A percentile compares a stretch with the other conserved stretches of the same genome.
Evolutionary conservation across 139 green algal species (phyloP).

Genomic region (Marvania coccoides): DNA sequence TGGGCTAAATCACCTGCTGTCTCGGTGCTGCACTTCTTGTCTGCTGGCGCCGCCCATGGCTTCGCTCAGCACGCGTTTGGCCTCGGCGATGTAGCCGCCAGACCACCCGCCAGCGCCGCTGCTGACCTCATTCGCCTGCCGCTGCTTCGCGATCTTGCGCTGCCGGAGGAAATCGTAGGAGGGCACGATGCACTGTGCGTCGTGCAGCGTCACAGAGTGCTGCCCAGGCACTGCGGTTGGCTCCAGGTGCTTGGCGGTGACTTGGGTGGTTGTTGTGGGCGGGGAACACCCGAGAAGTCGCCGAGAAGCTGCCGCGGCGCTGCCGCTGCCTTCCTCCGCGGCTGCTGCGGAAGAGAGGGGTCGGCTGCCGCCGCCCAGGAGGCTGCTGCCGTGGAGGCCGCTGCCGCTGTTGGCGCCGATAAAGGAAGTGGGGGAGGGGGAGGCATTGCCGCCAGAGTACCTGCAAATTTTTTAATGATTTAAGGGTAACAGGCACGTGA

Average conservation of each 20-base stretch:
- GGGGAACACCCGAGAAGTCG: too few species aligned
- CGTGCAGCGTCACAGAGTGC: slow-evolving; percentile 16
- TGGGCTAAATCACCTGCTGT: background rate
- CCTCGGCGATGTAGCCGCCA: slow-evolving; percentile 30
- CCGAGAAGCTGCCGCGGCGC: background rate
- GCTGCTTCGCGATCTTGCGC: background rate
- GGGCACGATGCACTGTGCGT: slow-evolving; percentile 12
- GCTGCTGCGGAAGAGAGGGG: background rate
- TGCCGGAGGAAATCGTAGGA: slow-evolving; percentile 10
- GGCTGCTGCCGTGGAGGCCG: background rate
- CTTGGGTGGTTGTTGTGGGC: too few species aligned
- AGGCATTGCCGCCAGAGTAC: background rate
- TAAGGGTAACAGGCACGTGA: background rate
- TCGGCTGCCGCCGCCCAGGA: background rate
- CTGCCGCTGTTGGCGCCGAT: too few species aligned
- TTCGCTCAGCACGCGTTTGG: slow-evolving; percentile 24
- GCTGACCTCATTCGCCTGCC: background rate
- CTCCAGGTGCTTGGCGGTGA: background rate
- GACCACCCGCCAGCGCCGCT: background rate
- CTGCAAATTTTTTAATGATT: too few species aligned
- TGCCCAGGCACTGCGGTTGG: slow-evolving; percentile 13
- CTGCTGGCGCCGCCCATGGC: slow-evolving; percentile 9
- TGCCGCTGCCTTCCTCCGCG: background rate
- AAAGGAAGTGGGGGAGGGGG: background rate
- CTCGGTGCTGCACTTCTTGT: background rate